Conservation (phyloP, 2,329 filamentous ascomycete species). For the Pyrenochaeta sp. region DNA sequence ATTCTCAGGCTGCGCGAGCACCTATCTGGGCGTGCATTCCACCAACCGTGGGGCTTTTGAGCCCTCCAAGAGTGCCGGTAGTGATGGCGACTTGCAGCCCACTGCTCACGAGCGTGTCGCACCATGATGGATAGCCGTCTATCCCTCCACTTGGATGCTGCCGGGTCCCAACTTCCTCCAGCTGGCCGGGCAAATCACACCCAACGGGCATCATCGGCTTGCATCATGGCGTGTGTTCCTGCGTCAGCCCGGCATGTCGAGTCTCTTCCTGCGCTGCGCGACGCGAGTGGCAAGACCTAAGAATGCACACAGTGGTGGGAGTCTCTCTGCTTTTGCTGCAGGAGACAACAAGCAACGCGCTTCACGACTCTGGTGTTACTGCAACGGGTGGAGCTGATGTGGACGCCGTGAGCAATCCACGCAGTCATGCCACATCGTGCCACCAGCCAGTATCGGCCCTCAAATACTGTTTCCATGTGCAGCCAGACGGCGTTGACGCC, state of each 20-base stretch:
- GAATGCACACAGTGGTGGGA: constrained; percentile 1
- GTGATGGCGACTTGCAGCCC: constrained; percentile 35
- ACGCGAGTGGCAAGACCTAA: constrained; percentile 19
- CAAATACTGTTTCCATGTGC: constrained; percentile 23
- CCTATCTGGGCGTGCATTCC: constrained; percentile 24
- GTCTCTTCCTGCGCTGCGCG: constrained; percentile 26
- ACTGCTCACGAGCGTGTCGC: constrained; percentile 40
- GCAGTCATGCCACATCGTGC: constrained; percentile 23
- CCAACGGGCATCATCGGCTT: constrained; percentile 28
- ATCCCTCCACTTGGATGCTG: constrained; percentile 34
- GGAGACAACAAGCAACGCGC: constrained; percentile 18
- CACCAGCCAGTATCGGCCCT: constrained; percentile 12
- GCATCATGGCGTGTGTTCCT: constrained; percentile 42
- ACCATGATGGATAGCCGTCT: constrained; percentile 40
- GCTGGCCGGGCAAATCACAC: constrained; percentile 44
- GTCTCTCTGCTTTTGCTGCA: constrained; percentile 19
- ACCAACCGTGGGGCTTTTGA: constrained; percentile 29
- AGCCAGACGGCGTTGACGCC: constrained; percentile 16
- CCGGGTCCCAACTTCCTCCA: constrained; percentile 26
- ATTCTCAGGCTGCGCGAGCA: constrained; percentile 19
- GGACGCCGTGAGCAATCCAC: constrained; percentile 20
- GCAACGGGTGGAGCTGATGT: constrained; percentile 12
- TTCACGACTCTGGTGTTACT: constrained; percentile 15
- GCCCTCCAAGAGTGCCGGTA: constrained; percentile 27
- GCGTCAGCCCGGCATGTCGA: constrained; percentile 33